Conservation (phyloP, 2,329 filamentous ascomycete species). For the Dendryphion nanum region DNA sequence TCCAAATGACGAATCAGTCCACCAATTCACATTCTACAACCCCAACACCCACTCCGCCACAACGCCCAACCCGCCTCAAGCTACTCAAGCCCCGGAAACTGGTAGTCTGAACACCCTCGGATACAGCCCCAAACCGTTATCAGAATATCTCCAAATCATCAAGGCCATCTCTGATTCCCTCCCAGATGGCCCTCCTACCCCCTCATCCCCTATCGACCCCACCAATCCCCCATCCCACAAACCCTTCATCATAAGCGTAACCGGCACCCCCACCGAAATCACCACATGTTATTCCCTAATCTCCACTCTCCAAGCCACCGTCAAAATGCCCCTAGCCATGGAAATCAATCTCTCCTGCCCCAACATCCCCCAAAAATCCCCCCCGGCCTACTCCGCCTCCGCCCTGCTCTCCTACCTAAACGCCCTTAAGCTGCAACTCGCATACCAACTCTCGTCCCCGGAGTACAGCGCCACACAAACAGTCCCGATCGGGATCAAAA, state of each 20-base stretch:
- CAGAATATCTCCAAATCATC: conserved; percentile 59
- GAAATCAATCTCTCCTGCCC: conserved; percentile 79
- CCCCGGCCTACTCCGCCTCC: conserved; percentile 64
- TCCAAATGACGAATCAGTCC: conserved; percentile 56
- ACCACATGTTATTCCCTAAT: conserved; percentile 56
- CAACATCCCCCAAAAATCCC: conserved; percentile 67
- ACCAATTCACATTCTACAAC: conserved; percentile 68
- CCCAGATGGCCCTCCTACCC: neutral
- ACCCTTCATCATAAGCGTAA: conserved; percentile 69
- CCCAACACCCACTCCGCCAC: conserved; percentile 34
- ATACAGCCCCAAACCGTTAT: conserved; percentile 65
- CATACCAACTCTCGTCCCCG: conserved; percentile 8
- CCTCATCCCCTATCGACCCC: neutral
- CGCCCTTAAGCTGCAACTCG: conserved; percentile 42
- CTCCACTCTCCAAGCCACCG: conserved; percentile 29
- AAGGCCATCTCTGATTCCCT: conserved; percentile 43
- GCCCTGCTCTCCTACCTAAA: conserved; percentile 57
- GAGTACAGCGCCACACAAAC: conserved; percentile 17
- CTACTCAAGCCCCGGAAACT: conserved; percentile 22
- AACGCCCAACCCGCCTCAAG: conserved; percentile 17
- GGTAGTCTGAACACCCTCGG: conserved; percentile 66
- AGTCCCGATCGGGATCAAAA: conserved; percentile 65
- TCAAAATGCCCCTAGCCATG: conserved; percentile 58
- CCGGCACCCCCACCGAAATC: conserved; percentile 61
- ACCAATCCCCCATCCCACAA: conserved; percentile 29